phyloP scores from a whole-genome alignment of 2,329 filamentous ascomycete species.

The Endoconidiophora polonica region DNA sequence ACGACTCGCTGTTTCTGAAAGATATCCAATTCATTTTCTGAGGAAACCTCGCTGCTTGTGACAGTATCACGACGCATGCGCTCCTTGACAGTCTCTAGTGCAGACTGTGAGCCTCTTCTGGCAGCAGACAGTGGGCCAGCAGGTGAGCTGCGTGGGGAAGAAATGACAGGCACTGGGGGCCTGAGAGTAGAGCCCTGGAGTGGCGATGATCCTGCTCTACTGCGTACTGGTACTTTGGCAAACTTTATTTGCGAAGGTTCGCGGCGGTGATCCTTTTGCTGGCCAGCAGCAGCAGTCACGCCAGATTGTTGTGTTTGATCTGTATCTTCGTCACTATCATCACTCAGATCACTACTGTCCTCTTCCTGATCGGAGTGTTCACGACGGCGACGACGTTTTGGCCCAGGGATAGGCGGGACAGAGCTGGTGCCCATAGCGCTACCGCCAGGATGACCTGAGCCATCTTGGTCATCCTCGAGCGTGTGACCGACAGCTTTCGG shows the following conservation, averaged over 20 bases:
- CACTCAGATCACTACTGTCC: slow-evolving; percentile 70
- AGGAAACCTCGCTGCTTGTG: slow-evolving; percentile 69
- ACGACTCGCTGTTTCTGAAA: slow-evolving; percentile 49
- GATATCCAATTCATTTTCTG: slow-evolving; percentile 61
- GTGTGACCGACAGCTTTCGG: slow-evolving; percentile 45
- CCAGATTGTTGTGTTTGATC: slow-evolving; percentile 38
- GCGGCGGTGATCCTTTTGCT: slow-evolving; percentile 27
- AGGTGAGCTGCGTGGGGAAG: slow-evolving; percentile 27
- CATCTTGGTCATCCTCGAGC: slow-evolving; percentile 55
- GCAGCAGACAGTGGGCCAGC: slow-evolving; percentile 17
- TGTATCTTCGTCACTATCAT: slow-evolving; percentile 66
- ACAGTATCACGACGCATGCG: slow-evolving; percentile 57
- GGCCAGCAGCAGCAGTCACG: not conserved
- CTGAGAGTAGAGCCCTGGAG: slow-evolving; percentile 49
- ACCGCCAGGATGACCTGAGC: slow-evolving; percentile 54
- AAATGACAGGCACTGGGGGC: slow-evolving; percentile 31
- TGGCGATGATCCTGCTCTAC: slow-evolving; percentile 76
- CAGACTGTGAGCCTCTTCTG: slow-evolving; percentile 54
- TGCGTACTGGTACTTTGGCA: slow-evolving; percentile 80
- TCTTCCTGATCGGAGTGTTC: slow-evolving; percentile 56
- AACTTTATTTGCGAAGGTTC: slow-evolving; percentile 88
- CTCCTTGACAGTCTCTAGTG: slow-evolving; percentile 53
- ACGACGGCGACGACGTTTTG: slow-evolving; percentile 46
- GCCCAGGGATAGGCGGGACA: slow-evolving; percentile 51
- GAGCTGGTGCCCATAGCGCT: slow-evolving; percentile 47